phyloP scores from a whole-genome alignment of 768 basidiomycete genomes.

The Pleurotus tuoliensis region DNA sequence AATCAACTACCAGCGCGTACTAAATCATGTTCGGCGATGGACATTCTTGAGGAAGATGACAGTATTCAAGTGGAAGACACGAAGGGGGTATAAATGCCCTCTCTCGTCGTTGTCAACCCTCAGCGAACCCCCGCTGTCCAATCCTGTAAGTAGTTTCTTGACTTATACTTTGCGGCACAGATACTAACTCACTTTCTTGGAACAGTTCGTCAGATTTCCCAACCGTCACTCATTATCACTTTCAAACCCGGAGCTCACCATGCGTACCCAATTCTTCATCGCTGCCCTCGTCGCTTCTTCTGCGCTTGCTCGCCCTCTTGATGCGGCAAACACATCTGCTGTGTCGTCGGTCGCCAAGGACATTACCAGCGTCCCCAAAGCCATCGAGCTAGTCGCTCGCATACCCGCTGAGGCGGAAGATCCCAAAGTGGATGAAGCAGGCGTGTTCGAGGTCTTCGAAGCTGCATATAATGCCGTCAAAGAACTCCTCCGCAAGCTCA shows the following conservation, averaged over 20 bases:
- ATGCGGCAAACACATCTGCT: background rate
- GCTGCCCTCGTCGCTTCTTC: constrained; percentile 1
- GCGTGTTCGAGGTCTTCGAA: background rate
- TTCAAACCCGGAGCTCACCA: background rate
- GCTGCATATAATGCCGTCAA: constrained; percentile 3
- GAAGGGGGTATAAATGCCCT: background rate
- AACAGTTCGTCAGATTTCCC: background rate
- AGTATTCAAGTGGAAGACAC: too few relatives aligned
- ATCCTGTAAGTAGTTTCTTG: background rate
- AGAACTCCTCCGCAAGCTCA: background rate
- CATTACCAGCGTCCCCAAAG: background rate
- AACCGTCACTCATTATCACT: background rate
- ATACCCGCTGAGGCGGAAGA: background rate
- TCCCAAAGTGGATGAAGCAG: background rate
- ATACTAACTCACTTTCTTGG: background rate
- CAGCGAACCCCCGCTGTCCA: background rate
- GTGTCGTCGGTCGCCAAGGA: background rate
- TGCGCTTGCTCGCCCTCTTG: background rate
- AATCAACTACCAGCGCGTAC: too few relatives aligned
- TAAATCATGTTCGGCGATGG: too few relatives aligned
- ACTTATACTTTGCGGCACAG: background rate
- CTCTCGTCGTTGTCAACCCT: background rate
- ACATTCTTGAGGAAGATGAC: too few relatives aligned
- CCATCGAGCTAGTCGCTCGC: background rate
- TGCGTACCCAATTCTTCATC: constrained; percentile 9